Conservation (phyloP, 768 basidiomycete species). For the Coprinellus aureogranulatus region DNA sequence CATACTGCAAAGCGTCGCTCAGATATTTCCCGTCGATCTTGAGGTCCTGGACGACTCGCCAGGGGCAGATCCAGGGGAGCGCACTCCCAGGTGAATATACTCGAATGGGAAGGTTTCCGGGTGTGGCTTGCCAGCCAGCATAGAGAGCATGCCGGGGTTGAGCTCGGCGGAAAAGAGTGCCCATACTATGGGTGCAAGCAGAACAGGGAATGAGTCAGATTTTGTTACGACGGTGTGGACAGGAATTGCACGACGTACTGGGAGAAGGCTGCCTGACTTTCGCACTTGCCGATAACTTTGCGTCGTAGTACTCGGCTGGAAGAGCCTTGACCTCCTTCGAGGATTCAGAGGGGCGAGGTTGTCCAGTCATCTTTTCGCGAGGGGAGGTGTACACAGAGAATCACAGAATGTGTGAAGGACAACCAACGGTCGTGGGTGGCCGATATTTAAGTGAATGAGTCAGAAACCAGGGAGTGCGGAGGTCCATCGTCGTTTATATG, state of each 20-base stretch:
- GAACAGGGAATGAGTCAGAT: not conserved
- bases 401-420: too few species aligned
- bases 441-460: too few species aligned
- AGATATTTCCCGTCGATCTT: constrained; percentile 52
- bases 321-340: not conserved
- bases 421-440: too few species aligned
- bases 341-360: too few species aligned
- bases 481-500: too few species aligned
- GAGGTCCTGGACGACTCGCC: constrained; percentile 27
- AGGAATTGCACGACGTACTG: not conserved
- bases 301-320: not conserved
- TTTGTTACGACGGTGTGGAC: not conserved
- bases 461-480: too few species aligned
- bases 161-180: constrained; percentile 63
- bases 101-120: constrained; percentile 77
- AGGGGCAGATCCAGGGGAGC: constrained; percentile 36
- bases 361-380: too few species aligned
- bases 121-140: constrained; percentile 81
- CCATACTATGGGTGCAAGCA: constrained; percentile 34
- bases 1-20: constrained; percentile 60
- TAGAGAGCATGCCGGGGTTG: constrained; percentile 59
- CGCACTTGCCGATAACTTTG: not conserved
- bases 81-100: constrained; percentile 53
- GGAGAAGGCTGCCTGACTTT: not conserved
- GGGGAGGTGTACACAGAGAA: too few species aligned